Percentiles rank a stretch among this genome's conserved stretches.
These are phyloP conservation scores for Setaria viridis DNA, from an alignment of 202 grass and related monocot species.

Conservation along the genomic window DNA sequence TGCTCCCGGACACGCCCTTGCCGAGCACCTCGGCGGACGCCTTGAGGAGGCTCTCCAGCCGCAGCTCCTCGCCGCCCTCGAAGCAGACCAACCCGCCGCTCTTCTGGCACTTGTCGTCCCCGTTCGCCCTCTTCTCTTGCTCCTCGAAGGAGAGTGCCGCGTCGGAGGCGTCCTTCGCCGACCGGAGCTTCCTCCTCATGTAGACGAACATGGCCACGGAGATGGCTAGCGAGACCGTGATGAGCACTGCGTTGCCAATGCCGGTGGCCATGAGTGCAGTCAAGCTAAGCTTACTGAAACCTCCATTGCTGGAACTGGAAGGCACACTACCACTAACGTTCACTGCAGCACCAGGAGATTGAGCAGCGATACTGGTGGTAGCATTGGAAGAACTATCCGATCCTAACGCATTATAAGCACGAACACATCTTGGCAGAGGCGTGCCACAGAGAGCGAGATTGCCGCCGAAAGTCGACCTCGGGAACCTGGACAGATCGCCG, in stretches of 20 bases:
- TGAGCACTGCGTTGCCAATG: conserved; percentile 56
- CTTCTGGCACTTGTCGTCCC: conserved; percentile 47
- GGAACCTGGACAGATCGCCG: conserved; percentile 47
- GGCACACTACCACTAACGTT: not conserved
- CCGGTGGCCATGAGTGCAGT: conserved; percentile 56
- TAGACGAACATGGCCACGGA: conserved; percentile 50
- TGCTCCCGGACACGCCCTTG: conserved; percentile 78
- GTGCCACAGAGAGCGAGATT: conserved; percentile 59
- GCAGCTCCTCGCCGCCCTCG: conserved; percentile 74
- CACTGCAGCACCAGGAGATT: conserved; percentile 12
- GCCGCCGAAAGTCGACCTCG: conserved; percentile 48
- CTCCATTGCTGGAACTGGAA: not conserved
- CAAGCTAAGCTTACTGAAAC: conserved; percentile 45
- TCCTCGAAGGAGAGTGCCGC: conserved; percentile 38
- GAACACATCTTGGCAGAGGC: conserved; percentile 52
- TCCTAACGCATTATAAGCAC: conserved; percentile 28
- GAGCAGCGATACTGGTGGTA: not conserved
- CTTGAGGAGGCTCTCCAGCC: conserved; percentile 73
- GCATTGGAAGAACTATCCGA: conserved; percentile 9
- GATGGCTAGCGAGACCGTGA: conserved; percentile 44
- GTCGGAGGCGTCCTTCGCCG: conserved; percentile 10
- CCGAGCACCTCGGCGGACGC: conserved; percentile 77
- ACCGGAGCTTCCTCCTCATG: conserved; percentile 53
- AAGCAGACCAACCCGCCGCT: conserved; percentile 59
- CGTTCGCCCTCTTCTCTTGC: conserved; percentile 18